Evolutionary conservation across 331 rosid genomes (phyloP).

Genomic region (Quercus lobata): DNA sequence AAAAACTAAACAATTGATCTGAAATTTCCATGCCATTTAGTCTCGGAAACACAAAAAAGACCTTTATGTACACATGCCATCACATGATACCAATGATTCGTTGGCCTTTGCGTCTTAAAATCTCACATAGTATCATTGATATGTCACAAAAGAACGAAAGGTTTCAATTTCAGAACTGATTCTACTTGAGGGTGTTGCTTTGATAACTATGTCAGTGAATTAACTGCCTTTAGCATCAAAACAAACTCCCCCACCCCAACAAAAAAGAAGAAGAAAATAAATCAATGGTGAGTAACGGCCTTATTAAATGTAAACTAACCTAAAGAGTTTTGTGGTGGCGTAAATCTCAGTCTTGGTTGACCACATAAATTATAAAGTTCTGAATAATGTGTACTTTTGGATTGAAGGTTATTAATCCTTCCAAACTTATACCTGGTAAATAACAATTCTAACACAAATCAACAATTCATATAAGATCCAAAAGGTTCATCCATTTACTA

Average conservation of each 20-base stretch:
- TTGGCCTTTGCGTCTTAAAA: not conserved
- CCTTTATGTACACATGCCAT: not conserved
- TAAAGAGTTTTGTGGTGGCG: not conserved
- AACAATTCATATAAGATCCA: not conserved
- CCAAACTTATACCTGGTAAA: not conserved
- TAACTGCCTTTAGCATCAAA: not conserved
- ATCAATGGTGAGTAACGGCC: not conserved
- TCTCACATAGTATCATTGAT: not conserved
- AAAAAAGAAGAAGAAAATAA: too few species aligned
- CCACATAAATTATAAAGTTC: not conserved
- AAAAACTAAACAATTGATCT: not conserved
- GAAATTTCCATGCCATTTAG: not conserved
- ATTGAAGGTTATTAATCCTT: not conserved
- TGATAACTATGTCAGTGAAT: not conserved
- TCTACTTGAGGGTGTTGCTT: not conserved
- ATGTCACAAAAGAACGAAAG: not conserved
- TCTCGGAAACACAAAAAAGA: not conserved
- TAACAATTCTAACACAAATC: not conserved
- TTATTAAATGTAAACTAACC: not conserved
- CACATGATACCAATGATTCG: not conserved
- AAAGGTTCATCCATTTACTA: not conserved
- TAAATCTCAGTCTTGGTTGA: not conserved
- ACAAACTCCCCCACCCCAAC: not conserved
- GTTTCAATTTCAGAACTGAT: not conserved
- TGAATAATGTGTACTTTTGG: not conserved